Evolutionary conservation across 2,329 filamentous ascomycete genomes (phyloP).

Genomic region (Pseudocercospora musae): DNA sequence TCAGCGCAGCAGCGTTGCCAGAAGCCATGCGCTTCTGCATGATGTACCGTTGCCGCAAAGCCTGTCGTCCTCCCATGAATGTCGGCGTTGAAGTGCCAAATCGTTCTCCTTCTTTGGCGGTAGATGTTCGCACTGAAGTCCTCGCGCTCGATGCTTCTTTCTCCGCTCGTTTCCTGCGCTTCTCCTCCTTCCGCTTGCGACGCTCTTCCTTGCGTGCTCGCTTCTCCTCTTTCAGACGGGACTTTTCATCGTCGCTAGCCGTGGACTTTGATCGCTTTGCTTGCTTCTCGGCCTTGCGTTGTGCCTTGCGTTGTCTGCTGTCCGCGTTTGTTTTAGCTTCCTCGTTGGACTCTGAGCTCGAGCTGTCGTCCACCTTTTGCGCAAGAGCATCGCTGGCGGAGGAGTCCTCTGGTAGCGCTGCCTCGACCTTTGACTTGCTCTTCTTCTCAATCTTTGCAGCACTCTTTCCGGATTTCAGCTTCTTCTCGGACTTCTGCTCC

Average conservation of each 20-base stretch:
- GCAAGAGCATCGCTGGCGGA: neutral
- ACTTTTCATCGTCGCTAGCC: conserved; percentile 29
- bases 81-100: conserved; percentile 33
- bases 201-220: conserved; percentile 45
- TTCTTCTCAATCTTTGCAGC: conserved; percentile 31
- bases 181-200: conserved; percentile 51
- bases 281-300: conserved; percentile 17
- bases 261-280: conserved; percentile 18
- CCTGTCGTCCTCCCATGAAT: conserved; percentile 54
- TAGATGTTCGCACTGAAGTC: conserved; percentile 22
- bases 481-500: conserved; percentile 27
- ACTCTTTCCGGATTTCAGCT: conserved; percentile 1
- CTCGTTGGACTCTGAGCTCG: conserved; percentile 17
- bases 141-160: conserved; percentile 44
- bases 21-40: conserved; percentile 82
- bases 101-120: conserved; percentile 12
- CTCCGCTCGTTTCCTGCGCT: conserved; percentile 44
- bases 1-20: conserved; percentile 75
- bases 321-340: conserved; percentile 39
- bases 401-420: neutral
- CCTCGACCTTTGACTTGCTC: conserved; percentile 19
- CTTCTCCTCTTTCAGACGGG: conserved; percentile 46
- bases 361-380: neutral
- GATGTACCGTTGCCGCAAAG: conserved; percentile 77
- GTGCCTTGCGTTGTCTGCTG: conserved; percentile 38